phyloP scores from a whole-genome alignment of 768 basidiomycete species.

The Lentinula guzmanii region DNA sequence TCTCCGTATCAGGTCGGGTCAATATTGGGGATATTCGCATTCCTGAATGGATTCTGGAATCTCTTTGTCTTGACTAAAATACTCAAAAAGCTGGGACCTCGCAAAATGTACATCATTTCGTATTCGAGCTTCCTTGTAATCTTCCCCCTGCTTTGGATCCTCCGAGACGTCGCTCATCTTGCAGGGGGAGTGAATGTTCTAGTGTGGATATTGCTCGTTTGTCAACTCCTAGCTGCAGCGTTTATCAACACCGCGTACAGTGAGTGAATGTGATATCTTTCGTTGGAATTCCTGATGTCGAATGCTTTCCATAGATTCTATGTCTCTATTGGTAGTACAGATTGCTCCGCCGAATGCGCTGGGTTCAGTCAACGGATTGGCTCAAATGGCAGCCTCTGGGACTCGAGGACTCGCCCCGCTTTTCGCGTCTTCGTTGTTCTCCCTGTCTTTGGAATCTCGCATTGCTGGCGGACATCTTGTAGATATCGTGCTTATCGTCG shows the following conservation, averaged over 20 bases:
- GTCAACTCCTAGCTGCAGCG: slow-evolving; percentile 25
- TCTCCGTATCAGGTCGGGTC: slow-evolving; percentile 43
- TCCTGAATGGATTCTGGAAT: slow-evolving; percentile 51
- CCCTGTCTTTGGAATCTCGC: slow-evolving; percentile 39
- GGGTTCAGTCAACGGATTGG: slow-evolving; percentile 49
- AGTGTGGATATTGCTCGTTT: slow-evolving; percentile 23
- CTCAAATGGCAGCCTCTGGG: slow-evolving; percentile 44
- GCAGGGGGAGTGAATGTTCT: slow-evolving; percentile 26
- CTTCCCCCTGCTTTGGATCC: slow-evolving; percentile 11
- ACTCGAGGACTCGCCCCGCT: slow-evolving; percentile 49
- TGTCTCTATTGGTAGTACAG: slow-evolving; percentile 38
- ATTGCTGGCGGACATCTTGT: slow-evolving; percentile 40
- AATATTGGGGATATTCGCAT: slow-evolving; percentile 40
- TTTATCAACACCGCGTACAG: slow-evolving; percentile 28
- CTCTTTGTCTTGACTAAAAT: slow-evolving; percentile 43
- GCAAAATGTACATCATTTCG: slow-evolving; percentile 38
- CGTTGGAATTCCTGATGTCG: neutral
- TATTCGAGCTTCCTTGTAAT: slow-evolving; percentile 18
- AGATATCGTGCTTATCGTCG: slow-evolving; percentile 20
- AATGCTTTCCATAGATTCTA: slow-evolving; percentile 31
- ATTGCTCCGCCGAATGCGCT: slow-evolving; percentile 36
- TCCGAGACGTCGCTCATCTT: slow-evolving; percentile 19
- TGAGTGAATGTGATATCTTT: slow-evolving; percentile 15
- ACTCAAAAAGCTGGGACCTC: slow-evolving; percentile 49
- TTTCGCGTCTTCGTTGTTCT: slow-evolving; percentile 52